These are phyloP conservation scores for Pharus latifolius DNA, from an alignment of 176 grass and related monocot genomes.

Conservation along the genomic window DNA sequence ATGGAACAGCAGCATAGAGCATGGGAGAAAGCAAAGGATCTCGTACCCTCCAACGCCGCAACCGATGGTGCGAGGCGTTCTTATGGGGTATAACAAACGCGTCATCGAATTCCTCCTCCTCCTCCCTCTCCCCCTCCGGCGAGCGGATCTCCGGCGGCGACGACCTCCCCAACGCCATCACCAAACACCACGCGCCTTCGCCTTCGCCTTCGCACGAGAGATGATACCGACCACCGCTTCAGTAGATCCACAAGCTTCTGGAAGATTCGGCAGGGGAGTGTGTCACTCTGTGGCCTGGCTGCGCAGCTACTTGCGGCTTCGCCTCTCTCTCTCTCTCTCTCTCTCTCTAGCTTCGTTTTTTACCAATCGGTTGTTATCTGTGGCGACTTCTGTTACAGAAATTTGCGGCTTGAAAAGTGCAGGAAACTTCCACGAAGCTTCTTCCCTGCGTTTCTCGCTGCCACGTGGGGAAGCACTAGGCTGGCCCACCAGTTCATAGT, in stretches of 20 bases:
- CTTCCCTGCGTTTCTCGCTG: background rate
- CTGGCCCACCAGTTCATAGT: too few relatives aligned
- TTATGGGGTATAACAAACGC: conserved; percentile 74
- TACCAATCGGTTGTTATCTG: too few relatives aligned
- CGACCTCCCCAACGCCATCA: conserved; percentile 22
- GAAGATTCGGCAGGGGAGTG: background rate
- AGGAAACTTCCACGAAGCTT: conserved; percentile 41
- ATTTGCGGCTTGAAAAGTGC: too few relatives aligned
- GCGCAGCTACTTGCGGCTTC: background rate
- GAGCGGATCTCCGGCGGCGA: conserved; percentile 47
- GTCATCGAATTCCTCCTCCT: conserved; percentile 30
- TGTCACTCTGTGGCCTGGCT: too few relatives aligned
- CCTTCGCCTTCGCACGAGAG: conserved; percentile 26
- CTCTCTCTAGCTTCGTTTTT: background rate
- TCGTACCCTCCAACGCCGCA: conserved; percentile 69
- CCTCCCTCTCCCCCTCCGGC: background rate
- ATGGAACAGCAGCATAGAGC: background rate
- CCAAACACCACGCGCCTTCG: background rate
- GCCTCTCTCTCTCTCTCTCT: background rate
- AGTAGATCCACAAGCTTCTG: too few relatives aligned
- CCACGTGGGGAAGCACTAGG: too few relatives aligned
- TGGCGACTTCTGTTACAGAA: too few relatives aligned
- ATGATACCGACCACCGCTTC: conserved; percentile 31
- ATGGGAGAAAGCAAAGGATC: background rate
- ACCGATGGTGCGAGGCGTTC: conserved; percentile 52